Percentiles rank a stretch among this genome's conserved stretches.
Conservation (phyloP, 208 protist genomes). For the Leishmania guyanensis region DNA sequence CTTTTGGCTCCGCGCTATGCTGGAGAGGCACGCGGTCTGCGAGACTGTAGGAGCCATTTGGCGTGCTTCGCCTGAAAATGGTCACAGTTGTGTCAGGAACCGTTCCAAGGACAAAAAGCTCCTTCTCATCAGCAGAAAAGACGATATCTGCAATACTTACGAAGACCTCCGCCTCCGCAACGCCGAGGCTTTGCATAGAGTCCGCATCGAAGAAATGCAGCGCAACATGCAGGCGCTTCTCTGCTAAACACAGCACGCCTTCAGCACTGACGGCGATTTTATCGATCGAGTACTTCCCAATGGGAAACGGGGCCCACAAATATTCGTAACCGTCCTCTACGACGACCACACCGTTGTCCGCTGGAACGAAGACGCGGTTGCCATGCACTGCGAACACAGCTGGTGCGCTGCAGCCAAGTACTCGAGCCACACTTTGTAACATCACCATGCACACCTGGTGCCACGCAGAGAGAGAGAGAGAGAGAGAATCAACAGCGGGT, state of each 20-base stretch:
- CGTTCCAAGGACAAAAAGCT: constrained; percentile 56
- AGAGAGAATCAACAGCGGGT: background rate
- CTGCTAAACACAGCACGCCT: constrained; percentile 57
- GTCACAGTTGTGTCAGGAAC: constrained; percentile 39
- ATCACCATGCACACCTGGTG: background rate
- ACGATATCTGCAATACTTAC: constrained; percentile 48
- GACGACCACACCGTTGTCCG: constrained; percentile 47
- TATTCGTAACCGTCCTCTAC: constrained; percentile 23
- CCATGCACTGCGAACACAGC: constrained; percentile 29
- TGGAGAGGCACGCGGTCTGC: constrained; percentile 12
- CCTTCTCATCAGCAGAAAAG: constrained; percentile 56
- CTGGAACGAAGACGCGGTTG: constrained; percentile 43
- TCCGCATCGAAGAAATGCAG: constrained; percentile 65
- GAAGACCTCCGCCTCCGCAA: constrained; percentile 47
- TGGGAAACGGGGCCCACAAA: constrained; percentile 53
- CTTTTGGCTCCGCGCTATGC: constrained; percentile 2
- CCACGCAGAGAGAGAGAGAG: background rate
- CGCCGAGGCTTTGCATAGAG: constrained; percentile 37
- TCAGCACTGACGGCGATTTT: constrained; percentile 37
- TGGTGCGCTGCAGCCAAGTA: constrained; percentile 44
- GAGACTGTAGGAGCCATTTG: constrained; percentile 19
- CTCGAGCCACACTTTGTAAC: constrained; percentile 10
- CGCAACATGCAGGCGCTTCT: constrained; percentile 50
- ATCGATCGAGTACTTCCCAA: constrained; percentile 55
- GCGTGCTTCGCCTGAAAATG: constrained; percentile 29